Conservation (phyloP, 1,139 yeast genomes). For the Nakaseomyces uthaithaninus region DNA sequence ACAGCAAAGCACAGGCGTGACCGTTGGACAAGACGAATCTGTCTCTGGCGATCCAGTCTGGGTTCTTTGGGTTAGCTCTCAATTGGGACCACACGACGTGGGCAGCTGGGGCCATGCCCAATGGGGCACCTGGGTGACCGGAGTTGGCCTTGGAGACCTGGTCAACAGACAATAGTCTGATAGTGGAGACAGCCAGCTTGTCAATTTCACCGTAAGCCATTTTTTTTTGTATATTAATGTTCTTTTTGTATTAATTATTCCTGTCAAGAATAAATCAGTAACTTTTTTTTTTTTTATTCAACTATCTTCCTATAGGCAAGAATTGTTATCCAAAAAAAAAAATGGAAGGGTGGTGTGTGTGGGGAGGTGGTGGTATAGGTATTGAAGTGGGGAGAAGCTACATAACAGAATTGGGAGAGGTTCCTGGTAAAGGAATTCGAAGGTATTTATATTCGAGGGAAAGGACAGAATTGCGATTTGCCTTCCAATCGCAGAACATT, state of each 20-base stretch:
- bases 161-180: slow-evolving; percentile 86
- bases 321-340: too few relatives aligned
- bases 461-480: too few relatives aligned
- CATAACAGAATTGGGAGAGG: too few relatives aligned
- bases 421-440: too few relatives aligned
- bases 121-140: slow-evolving; percentile 99
- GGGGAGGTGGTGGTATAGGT: too few relatives aligned
- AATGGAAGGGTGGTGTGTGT: too few relatives aligned
- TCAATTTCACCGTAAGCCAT: slow-evolving; percentile 45
- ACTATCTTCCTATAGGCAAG: too few relatives aligned
- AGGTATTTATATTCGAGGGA: too few relatives aligned
- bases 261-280: too few relatives aligned
- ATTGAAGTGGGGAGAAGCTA: too few relatives aligned
- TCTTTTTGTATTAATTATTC: not conserved
- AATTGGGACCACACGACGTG: slow-evolving; percentile 69
- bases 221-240: not conserved
- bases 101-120: slow-evolving; percentile 91
- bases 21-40: slow-evolving; percentile 94
- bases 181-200: slow-evolving; percentile 72
- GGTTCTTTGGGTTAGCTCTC: slow-evolving; percentile 85
- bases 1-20: slow-evolving; percentile 90
- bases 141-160: slow-evolving; percentile 84
- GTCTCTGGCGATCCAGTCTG: slow-evolving; percentile 90
- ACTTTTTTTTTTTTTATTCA: too few relatives aligned
- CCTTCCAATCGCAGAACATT: too few relatives aligned